Evolutionary conservation across 306 rosid genomes (phyloP), one percentile per base, ranked within the genome.

Genomic region (Gynostemma pentaphyllum): DNA sequence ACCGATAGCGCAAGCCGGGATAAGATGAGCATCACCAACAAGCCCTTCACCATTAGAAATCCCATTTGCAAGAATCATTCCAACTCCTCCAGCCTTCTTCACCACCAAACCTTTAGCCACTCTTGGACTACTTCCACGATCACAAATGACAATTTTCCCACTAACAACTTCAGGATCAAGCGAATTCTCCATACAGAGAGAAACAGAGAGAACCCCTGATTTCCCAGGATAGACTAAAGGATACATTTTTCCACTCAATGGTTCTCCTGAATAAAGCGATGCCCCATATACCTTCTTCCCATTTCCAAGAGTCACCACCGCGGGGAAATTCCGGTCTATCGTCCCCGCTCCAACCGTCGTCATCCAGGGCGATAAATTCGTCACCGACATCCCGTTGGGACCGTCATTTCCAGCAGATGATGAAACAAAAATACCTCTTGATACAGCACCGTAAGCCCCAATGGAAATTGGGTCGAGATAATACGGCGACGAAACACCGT

Each of bases 341-440:
- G 97, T 90, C 4, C 97, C 96, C 0, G 96, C 96, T 23, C 97
- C 97, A 0, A 90, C 97, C 0, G 97, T 85, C 5, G 85, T 81
- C 49, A 90, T 30, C 97, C 97, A 90, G 0, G 97, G 97, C 3
- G 97, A 84, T 0, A 85, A 34, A 64, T 90, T 90, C 0, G 97
- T 80, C 55, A 85, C 96, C 1, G 97, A 74, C 95, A 87, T 80
- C 52, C 81, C 89, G 50, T 70, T 85, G 0, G 97, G 96, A 0
- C 97, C 97, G 8, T 82, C 96, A 37, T 90, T 90, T 0, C 97
- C 97, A 5, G 83, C 97, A 0, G 97, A 90, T 1, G 86, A 81
- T 0, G 97, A 73, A 3, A 90, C 96, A 30, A 90, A 90, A 6
- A 90, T 79, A 0, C 97, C 97, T 19, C 72, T 78, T 0, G 96